These are phyloP conservation scores for Cicer pinnatifidum DNA, from an alignment of 306 rosid species.

Conservation along the genomic window DNA sequence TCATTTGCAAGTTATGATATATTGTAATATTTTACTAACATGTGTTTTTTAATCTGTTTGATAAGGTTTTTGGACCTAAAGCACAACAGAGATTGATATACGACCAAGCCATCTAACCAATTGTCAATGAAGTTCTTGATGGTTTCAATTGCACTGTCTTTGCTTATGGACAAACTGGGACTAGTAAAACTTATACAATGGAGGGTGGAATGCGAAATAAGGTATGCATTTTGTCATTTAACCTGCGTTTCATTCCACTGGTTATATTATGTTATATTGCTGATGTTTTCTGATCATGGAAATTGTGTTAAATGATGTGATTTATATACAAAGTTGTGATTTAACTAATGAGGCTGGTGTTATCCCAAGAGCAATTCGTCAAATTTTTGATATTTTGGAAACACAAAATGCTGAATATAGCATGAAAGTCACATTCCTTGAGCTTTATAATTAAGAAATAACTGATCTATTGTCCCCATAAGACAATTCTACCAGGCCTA, in stretches of 20 bases:
- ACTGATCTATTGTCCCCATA: slow-evolving; percentile 82
- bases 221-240: slow-evolving; percentile 52
- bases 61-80: slow-evolving; percentile 90
- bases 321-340: slow-evolving; percentile 67
- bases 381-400: slow-evolving; percentile 87
- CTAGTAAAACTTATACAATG: slow-evolving; percentile 98
- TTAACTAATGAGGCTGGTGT: slow-evolving; percentile 92
- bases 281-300: slow-evolving; percentile 4
- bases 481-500: slow-evolving; percentile 62
- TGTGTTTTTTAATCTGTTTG: slow-evolving; percentile 20
- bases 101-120: slow-evolving; percentile 92
- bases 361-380: slow-evolving; percentile 93
- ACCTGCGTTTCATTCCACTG: not conserved
- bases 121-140: slow-evolving; percentile 95
- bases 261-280: not conserved
- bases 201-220: slow-evolving; percentile 94
- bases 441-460: slow-evolving; percentile 91
- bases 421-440: slow-evolving; percentile 89
- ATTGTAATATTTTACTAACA: no score
- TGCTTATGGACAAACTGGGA: slow-evolving; percentile 97
- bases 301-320: not conserved
- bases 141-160: slow-evolving; percentile 96
- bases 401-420: slow-evolving; percentile 85
- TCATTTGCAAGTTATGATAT: slow-evolving; percentile 2
- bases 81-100: slow-evolving; percentile 89